Evolutionary conservation across 2,329 filamentous ascomycete genomes (phyloP), one percentile per base, ranked within the genome.

Genomic region (Cladophialophora bantiana): DNA sequence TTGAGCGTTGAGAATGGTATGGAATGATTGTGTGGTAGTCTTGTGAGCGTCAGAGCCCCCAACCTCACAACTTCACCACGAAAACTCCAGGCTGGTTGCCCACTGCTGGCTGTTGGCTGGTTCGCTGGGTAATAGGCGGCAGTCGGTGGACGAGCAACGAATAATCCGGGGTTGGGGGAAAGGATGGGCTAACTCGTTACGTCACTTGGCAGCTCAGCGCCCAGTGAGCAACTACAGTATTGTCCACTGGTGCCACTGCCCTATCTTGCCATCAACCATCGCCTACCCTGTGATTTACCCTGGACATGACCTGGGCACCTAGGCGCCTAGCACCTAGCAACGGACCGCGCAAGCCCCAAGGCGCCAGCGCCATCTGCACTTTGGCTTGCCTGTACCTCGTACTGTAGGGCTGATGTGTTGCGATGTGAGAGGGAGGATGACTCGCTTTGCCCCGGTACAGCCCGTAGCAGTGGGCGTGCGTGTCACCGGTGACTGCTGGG

Each of bases 131-230:
- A 3, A 26, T 26, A 26, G 26, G 26, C 26, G 26, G 45, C 45
- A 10, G 45, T 40, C 13, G 57, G 42, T 48, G 13, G 35, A 34
- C 40, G 40, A 50, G 42, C 34, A 58, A 50, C 57, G 57, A 50
- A 45, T 52, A 59, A 59, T 59, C 57, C 35, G 57, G 57, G 57
- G 57, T 59, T 50, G 42, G 45, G 38, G 42, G 7, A 15, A n/a
- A 15, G 20, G 15, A 50, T 13, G 57, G 36, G 31, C 57, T 59
- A 59, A 36, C 57, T 52, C 42, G 57, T 59, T 59, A 59, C 57
- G 57, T 59, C 57, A 59, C 57, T 50, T 34, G 26, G 15, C 26
- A 26, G 38, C 13, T 31, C 57, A 36, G 18, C 15, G 34, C 34
- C n/a, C 34, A 20, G 7, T 26, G 32, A 48, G n/a, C 18, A 26